Conservation (phyloP, 306 rosid species). For the Fragaria ananassa region DNA sequence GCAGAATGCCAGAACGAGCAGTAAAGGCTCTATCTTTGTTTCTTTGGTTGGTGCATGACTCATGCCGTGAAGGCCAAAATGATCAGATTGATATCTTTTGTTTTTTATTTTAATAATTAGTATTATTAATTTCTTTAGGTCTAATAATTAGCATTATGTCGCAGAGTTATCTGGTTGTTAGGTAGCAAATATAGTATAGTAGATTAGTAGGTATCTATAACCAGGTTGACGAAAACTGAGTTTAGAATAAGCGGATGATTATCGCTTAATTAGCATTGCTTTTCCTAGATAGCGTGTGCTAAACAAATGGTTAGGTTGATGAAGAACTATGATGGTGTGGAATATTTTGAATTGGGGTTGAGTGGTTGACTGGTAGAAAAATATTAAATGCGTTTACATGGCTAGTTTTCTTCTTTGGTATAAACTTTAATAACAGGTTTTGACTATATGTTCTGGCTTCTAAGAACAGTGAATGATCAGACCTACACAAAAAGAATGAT, state of each 20-base stretch:
- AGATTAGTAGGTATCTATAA: background rate
- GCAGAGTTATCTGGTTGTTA: background rate
- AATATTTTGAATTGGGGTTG: background rate
- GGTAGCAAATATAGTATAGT: background rate
- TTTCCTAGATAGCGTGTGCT: background rate
- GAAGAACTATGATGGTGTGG: background rate
- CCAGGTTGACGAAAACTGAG: background rate
- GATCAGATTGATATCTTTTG: background rate
- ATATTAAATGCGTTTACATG: background rate
- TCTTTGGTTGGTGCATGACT: background rate
- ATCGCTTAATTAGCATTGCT: background rate
- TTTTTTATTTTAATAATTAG: background rate
- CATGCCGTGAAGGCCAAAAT: background rate
- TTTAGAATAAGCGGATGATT: background rate
- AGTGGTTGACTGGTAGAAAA: background rate
- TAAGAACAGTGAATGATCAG: constrained; percentile 31
- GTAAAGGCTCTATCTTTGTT: background rate
- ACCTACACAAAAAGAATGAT: background rate
- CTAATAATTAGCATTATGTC: background rate
- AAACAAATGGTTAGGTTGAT: constrained; percentile 7
- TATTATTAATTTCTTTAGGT: background rate
- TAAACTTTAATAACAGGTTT: background rate
- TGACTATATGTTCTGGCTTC: background rate
- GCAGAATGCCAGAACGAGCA: background rate
- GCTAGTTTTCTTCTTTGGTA: background rate